Base-by-base conservation (phyloP, 768 basidiomycete genomes). In the Panus rudis region DNA sequence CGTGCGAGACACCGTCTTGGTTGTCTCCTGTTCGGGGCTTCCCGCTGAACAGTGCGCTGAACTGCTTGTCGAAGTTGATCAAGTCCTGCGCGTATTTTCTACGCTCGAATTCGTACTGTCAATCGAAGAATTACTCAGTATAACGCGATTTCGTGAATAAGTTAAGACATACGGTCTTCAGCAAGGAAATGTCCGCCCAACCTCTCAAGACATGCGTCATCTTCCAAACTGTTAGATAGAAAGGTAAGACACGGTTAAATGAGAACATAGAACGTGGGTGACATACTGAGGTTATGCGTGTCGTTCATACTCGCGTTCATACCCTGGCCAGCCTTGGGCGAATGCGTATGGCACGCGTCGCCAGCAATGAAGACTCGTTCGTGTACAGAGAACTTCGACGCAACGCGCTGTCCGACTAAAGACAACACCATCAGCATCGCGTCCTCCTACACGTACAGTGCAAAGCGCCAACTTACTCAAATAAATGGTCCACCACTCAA, bases 341-440 rank as follows among this genome's bases (percentile, higher is more conserved):
- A 70, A 37, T 68, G 68, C 14, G 68, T 70, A 44, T 69, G 71
- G 27, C 71, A 77, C 3, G 75, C 75, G 48, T 75, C 75, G 11
- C 78, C 76, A 0, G 71, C 77, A 37, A 79, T 77, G 50, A 78
- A 75, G 2, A 77, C 63, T 4, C 78, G 71, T 24, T 76, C 57
- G 30, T 67, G 48, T 1, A 65, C 52, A 2, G 70, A 68, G 56
- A 70, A 79, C n/a, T 60, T 61, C 23, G 73, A 66, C 12, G 76
- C 75, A 6, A 79, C 70, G 4, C 78, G 68, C 52, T 79, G 76
- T 2, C 75, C 75, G 38, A 78, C 76, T 75, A 27, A 24, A 20
- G 13, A 24, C n/a, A n/a, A n/a, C 14, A 30, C 19, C 23, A n/a
- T 41, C 33, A 43, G 21, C 32, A 16, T 26, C 5, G 10, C 33